Evolutionary conservation across 805 yeast species (phyloP), one percentile per base, ranked within the genome.

Genomic region (Suhomyces prunicola): DNA sequence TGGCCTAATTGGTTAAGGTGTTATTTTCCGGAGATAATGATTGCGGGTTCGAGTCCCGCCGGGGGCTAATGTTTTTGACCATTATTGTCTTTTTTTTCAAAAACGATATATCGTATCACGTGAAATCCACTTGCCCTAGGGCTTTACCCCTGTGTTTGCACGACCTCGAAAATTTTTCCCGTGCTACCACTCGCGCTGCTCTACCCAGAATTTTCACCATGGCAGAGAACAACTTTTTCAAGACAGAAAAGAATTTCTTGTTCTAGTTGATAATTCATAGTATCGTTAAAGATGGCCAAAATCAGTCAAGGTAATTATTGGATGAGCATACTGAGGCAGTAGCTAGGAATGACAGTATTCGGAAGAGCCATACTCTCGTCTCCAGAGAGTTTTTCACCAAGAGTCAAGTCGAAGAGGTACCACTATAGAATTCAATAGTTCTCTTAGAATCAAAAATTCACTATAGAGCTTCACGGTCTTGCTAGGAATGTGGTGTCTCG

Each of bases 11-110:
- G 87, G 86, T 82, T 80, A 82, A 80, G 86, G 85, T 83, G 80
- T 81, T 77, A 80, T 80, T 80, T 75, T 82, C 87, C 87, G 87
- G 86, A 72, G 82, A 77, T 76, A 73, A 77, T 74, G 87, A 82
- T 82, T 82, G 86, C 84, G 87, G 85, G 87, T 82, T 82, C 87
- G 86, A 82, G 84, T 82, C 87, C 86, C 85, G 85, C 85, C 84
- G 76, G 78, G 86, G 83, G 83, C 75, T 77, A 46, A 19, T 33
- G 55, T 56, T 58, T 56, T 35, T 35, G 15, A 4, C 4, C 19
- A n/a, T 6, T 2, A n/a, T 6, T 2, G 4, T 13, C 1, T n/a
- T 3, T 1, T 15, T 39, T 39, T 17, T 39, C 6, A 17, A 6
- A 12, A 31, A 5, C 5, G 6, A 5, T 2, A 12, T 13, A 17